Base-by-base conservation (phyloP, 129 eudicot species). In the Helianthus tuberosus region DNA sequence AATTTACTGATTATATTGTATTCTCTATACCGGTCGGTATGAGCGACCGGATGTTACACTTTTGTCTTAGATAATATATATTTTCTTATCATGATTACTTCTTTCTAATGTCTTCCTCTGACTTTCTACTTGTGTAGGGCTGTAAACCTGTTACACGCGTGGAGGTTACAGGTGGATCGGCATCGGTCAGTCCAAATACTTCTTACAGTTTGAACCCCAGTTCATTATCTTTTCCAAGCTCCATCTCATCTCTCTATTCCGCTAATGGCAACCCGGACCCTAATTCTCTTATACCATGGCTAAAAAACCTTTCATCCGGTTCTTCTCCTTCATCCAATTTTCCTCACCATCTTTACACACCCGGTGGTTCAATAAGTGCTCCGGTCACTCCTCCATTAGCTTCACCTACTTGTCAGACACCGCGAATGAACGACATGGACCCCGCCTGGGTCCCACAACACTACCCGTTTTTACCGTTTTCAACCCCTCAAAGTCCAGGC, bases 361-460 rank as follows among this genome's bases (percentile, higher is more conserved):
- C 92, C 0, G 91, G 97, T 27, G 91, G 96, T 55, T 94, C 97
- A 4, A 84, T 91, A 81, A 94, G 99, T 78, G 99, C 99, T 32
- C 99, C 99, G 0, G 97, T 94, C 27, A 94, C 99, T 12, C 99
- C 99, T 65, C 99, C 96, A 5, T 64, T 94, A 69, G 91, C 92
- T 75, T 94, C 99, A 64, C 99, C 99, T 1, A 88, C 97, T 29
- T 86, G 88, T 35, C 89, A 90, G 27, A 91, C 97, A n/a, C 99
- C 99, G 13, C 70, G 97, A 75, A 83, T 91, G 86, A 87, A 80
- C 8, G 86, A 87, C 75, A 75, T 80, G 86, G 81, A 77, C 17
- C 88, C 98, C 3, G 75, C 86, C 15, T 86, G 96, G 95, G 78
- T 77, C 23, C 78, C 86, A 8, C 93, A 85, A 53, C 84, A 81